These are phyloP conservation scores for Botrytis paeoniae DNA, from an alignment of 2,329 filamentous ascomycete species.

Conservation along the genomic window DNA sequence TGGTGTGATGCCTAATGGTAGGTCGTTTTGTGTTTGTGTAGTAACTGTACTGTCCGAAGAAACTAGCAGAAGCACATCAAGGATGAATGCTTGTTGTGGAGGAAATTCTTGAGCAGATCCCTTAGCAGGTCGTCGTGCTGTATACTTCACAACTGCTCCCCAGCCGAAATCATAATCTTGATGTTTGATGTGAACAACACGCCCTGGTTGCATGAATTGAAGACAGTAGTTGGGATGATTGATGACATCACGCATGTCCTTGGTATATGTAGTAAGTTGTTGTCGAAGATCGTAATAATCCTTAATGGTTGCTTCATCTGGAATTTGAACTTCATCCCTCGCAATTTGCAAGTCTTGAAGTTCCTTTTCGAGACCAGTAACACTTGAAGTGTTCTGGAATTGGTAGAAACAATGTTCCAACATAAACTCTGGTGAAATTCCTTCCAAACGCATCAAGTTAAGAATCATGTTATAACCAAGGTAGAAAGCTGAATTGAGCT, in stretches of 20 bases:
- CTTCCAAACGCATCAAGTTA: constrained; percentile 94
- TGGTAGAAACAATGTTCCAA: constrained; percentile 97
- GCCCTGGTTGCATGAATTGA: constrained; percentile 82
- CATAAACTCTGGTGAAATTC: constrained; percentile 99
- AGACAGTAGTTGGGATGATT: constrained; percentile 86
- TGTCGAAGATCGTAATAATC: constrained; percentile 92
- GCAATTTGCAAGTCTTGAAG: constrained; percentile 75
- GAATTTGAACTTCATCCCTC: constrained; percentile 69
- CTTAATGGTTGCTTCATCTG: constrained; percentile 83
- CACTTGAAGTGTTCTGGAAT: constrained; percentile 91
- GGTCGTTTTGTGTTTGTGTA: constrained; percentile 59
- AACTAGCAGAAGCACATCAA: constrained; percentile 75
- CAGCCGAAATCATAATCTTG: constrained; percentile 83
- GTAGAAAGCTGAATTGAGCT: constrained; percentile 95
- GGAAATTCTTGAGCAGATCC: constrained; percentile 63
- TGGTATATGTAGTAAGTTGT: constrained; percentile 76
- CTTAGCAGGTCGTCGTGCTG: constrained; percentile 62
- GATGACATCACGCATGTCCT: constrained; percentile 88
- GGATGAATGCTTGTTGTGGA: constrained; percentile 74
- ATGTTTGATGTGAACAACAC: constrained; percentile 81
- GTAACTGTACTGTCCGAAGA: constrained; percentile 51
- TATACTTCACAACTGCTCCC: constrained; percentile 81
- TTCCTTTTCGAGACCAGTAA: constrained; percentile 79
- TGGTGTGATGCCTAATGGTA: constrained; percentile 61
- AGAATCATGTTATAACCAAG: constrained; percentile 99